phyloP scores from a whole-genome alignment of 108 stramenopile genomes.

The Pseudonitzschia pungens region DNA sequence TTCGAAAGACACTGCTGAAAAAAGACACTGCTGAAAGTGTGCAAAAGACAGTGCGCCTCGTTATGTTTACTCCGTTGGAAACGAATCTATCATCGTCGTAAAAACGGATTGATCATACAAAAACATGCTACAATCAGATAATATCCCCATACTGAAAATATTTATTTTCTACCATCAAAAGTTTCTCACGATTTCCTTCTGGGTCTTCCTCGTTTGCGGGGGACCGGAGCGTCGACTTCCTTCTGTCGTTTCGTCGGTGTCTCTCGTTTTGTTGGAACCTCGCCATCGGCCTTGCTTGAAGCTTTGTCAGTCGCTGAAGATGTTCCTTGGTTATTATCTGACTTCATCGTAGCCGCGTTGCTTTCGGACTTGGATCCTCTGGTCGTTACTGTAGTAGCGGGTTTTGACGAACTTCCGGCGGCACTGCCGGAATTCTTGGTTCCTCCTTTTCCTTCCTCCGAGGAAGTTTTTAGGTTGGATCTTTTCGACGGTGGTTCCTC shows the following conservation, averaged over 20 bases:
- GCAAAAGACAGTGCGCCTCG: no score
- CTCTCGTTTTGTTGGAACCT: neutral
- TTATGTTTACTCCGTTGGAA: no score
- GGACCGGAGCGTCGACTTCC: neutral
- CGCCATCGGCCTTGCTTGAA: neutral
- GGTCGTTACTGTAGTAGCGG: neutral
- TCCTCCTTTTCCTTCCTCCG: neutral
- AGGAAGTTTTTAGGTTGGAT: neutral
- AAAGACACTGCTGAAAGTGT: no score
- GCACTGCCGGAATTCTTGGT: neutral
- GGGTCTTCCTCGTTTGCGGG: slow-evolving; percentile 5
- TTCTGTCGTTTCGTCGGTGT: neutral
- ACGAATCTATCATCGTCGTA: no score
- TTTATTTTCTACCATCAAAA: no score
- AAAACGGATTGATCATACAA: no score
- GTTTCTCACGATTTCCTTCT: neutral
- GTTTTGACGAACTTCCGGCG: neutral
- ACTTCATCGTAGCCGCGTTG: neutral
- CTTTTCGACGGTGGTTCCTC: slow-evolving; percentile 8
- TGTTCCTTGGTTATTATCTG: neutral
- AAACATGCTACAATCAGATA: no score
- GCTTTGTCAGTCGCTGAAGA: neutral
- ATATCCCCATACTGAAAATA: no score
- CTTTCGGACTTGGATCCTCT: neutral
- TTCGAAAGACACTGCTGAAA: no score